These are phyloP conservation scores for Stylosanthes scabra DNA, from an alignment of 331 rosid species.

Conservation along the genomic window DNA sequence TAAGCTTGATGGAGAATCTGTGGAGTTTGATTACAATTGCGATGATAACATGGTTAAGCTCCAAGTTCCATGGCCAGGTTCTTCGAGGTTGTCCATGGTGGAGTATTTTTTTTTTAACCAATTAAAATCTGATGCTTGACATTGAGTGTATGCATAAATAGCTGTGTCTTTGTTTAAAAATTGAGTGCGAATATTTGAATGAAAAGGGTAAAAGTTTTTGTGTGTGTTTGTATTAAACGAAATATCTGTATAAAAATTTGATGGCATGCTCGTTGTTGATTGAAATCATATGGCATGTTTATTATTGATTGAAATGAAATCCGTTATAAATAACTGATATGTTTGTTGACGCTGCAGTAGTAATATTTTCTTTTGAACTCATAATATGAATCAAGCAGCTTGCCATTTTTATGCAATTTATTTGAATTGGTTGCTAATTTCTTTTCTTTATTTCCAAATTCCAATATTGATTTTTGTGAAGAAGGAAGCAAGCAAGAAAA, in stretches of 20 bases:
- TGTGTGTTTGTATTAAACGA: too few species aligned
- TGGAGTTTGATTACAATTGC: conserved; percentile 56
- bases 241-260: not conserved
- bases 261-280: not conserved
- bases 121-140: not conserved
- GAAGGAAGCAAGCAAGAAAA: too few species aligned
- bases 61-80: conserved; percentile 56
- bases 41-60: conserved; percentile 51
- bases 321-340: too few species aligned
- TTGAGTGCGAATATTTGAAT: too few species aligned
- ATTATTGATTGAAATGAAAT: not conserved
- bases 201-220: too few species aligned
- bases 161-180: not conserved
- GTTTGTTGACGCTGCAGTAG: too few species aligned
- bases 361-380: too few species aligned
- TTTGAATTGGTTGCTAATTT: too few species aligned
- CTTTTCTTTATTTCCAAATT: too few species aligned
- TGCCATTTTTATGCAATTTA: not conserved
- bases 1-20: conserved; percentile 51
- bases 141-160: not conserved
- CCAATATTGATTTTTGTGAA: too few species aligned
- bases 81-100: conserved; percentile 45
- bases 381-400: too few species aligned
- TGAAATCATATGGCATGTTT: not conserved
- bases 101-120: conserved; percentile 60